phyloP scores from a whole-genome alignment of 2,329 filamentous ascomycete genomes.

The Endoconidiophora laricicola region DNA sequence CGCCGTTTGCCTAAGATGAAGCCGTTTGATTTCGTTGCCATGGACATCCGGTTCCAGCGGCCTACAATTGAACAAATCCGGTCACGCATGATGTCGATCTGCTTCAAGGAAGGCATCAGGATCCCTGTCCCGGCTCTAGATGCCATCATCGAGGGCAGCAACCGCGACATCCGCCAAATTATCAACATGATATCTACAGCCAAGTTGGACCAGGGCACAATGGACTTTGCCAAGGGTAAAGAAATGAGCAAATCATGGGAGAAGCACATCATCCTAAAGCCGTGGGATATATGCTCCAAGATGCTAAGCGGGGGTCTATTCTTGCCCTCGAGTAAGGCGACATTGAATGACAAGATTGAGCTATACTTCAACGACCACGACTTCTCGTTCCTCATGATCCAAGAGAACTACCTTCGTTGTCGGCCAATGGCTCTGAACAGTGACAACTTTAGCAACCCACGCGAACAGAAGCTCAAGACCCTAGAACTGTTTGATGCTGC shows the following conservation, averaged over 20 bases:
- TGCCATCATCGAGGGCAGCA: slow-evolving; percentile 84
- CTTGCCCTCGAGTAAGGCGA: slow-evolving; percentile 62
- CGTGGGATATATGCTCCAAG: slow-evolving; percentile 94
- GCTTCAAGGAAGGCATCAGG: slow-evolving; percentile 77
- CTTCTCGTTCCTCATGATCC: slow-evolving; percentile 92
- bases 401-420: slow-evolving; percentile 89
- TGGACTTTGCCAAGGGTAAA: slow-evolving; percentile 76
- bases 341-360: slow-evolving; percentile 93
- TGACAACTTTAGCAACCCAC: slow-evolving; percentile 37
- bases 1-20: slow-evolving; percentile 91
- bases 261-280: slow-evolving; percentile 90
- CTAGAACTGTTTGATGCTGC: slow-evolving; percentile 76
- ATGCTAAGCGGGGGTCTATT: slow-evolving; percentile 82
- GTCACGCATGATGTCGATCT: slow-evolving; percentile 86
- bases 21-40: slow-evolving; percentile 77
- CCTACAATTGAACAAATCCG: slow-evolving; percentile 85
- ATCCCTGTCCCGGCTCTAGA: slow-evolving; percentile 72
- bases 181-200: slow-evolving; percentile 97
- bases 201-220: slow-evolving; percentile 65
- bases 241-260: slow-evolving; percentile 96
- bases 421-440: slow-evolving; percentile 50
- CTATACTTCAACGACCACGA: slow-evolving; percentile 99
- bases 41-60: slow-evolving; percentile 71
- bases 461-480: slow-evolving; percentile 61
- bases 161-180: slow-evolving; percentile 91